Evolutionary conservation across 2,329 filamentous ascomycete species (phyloP), one percentile per base, ranked within the genome.

Genomic region (Aspergillus jensenii): DNA sequence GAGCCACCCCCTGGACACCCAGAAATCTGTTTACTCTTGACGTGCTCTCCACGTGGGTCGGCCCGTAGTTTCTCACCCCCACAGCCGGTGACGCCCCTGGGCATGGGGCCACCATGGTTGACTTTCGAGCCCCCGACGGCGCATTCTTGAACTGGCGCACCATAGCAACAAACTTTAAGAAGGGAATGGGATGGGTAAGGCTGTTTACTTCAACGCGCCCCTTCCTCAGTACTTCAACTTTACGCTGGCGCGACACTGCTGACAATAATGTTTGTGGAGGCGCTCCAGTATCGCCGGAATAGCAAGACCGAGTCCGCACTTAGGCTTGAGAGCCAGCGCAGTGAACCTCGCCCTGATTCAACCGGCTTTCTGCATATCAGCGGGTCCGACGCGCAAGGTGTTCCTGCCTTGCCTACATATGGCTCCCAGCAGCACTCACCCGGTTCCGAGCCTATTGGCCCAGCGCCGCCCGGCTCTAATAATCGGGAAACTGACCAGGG

Each of bases 51-150:
- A 56, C 46, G 54, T 56, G 46, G 47, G 40, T 43, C 40, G 47
- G 27, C 27, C 46, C 31, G 43, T 47, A 43, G 54, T 45, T 40
- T 51, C 25, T 45, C 54, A 45, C 47, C 40, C 47, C 47, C 46
- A 50, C 46, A 25, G 53, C 31, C 23, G 21, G 45, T 43, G 45
- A 37, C 46, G 46, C 45, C 39, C 44, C n/a, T 12, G 45, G 39
- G 46, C 41, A 31, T 19, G 37, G 33, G 44, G 47, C 9, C 12
- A 54, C 11, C 33, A 56, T 56, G 53, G 35, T 46, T 3, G 54
- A 51, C 14, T 39, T 51, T n/a, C 31, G 37, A 25, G 19, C 53
- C 27, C 21, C 48, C 15, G 44, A 23, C 21, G 48, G 8, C 14
- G 25, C 52, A 43, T 45, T 56, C 39, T 43, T 25, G 15, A 40